phyloP scores from a whole-genome alignment of 2,329 filamentous ascomycete species.

The Penicillium aurantiogriseum region DNA sequence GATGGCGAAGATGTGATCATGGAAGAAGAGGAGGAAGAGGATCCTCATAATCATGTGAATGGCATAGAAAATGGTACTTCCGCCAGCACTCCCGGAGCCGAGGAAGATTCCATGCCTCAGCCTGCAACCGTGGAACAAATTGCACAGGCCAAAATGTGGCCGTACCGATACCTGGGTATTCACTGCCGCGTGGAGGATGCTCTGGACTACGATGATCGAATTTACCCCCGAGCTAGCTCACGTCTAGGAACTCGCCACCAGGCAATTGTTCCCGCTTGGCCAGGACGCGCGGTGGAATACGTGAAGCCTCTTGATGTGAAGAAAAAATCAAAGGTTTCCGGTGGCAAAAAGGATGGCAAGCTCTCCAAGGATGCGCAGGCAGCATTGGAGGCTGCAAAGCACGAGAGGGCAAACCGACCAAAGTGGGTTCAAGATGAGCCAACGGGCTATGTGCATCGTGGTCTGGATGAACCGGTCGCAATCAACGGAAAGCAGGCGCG shows the following conservation, averaged over 20 bases:
- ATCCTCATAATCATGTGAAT: slow-evolving; percentile 53
- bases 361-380: slow-evolving; percentile 72
- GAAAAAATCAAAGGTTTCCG: slow-evolving; percentile 65
- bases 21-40: slow-evolving; percentile 69
- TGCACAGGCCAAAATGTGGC: slow-evolving; percentile 91
- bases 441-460: slow-evolving; percentile 76
- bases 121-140: slow-evolving; percentile 79
- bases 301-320: slow-evolving; percentile 86
- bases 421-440: slow-evolving; percentile 95
- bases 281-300: slow-evolving; percentile 80
- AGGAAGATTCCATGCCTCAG: slow-evolving; percentile 55
- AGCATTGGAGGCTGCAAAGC: slow-evolving; percentile 77
- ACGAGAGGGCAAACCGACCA: slow-evolving; percentile 74
- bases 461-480: slow-evolving; percentile 68
- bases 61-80: slow-evolving; percentile 56
- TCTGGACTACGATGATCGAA: slow-evolving; percentile 93
- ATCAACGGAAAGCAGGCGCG: slow-evolving; percentile 67
- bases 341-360: slow-evolving; percentile 72
- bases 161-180: slow-evolving; percentile 90
- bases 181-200: slow-evolving; percentile 95
- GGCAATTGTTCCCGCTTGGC: slow-evolving; percentile 80
- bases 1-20: slow-evolving; percentile 64
- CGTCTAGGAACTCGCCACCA: slow-evolving; percentile 89
- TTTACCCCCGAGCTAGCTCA: slow-evolving; percentile 93
- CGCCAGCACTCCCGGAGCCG: slow-evolving; percentile 61